Percentiles rank a stretch among this genome's conserved stretches.
phyloP scores from a whole-genome alignment of 2,329 filamentous ascomycete genomes.

The Dothistroma pini region DNA sequence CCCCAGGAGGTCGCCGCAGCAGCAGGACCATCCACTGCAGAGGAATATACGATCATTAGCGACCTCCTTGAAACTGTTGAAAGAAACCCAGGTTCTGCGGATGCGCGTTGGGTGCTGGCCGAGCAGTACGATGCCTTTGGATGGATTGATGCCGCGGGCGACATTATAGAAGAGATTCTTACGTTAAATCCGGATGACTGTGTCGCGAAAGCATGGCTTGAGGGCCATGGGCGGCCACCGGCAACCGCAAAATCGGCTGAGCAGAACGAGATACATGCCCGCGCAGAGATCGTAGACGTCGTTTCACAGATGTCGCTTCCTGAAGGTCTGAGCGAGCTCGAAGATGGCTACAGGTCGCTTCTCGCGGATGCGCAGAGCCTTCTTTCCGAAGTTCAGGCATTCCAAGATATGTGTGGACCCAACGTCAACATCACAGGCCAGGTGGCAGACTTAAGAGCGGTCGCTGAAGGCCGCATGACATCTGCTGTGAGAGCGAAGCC shows the following conservation, averaged over 20 bases:
- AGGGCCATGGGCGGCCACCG: not conserved
- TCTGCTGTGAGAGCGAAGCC: constrained; percentile 5
- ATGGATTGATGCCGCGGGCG: constrained; percentile 4
- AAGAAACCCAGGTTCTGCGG: constrained; percentile 1
- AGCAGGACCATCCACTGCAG: not conserved
- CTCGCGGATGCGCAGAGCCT: constrained; percentile 1
- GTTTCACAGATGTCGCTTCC: no score
- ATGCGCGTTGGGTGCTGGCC: constrained; percentile 8
- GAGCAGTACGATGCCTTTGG: constrained; percentile 6
- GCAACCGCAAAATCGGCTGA: not conserved
- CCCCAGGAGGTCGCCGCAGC: not conserved
- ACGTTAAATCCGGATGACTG: not conserved
- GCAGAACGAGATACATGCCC: not conserved
- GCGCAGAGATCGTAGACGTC: not conserved
- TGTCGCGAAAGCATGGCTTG: constrained; percentile 1
- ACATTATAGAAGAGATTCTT: not conserved
- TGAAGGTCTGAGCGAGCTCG: not conserved
- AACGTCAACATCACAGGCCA: constrained; percentile 1
- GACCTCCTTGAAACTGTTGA: constrained; percentile 8
- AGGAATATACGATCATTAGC: not conserved
- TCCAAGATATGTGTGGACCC: constrained; percentile 7
- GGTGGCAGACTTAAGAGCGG: constrained; percentile 4
- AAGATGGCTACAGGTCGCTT: not conserved
- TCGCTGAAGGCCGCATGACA: constrained; percentile 6
- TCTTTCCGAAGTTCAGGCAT: constrained; percentile 1